A percentile compares a stretch with the other conserved stretches of the same genome.
Conservation (phyloP, 192 early-diverging fungal genomes). For the Chytriomyces sp. region DNA sequence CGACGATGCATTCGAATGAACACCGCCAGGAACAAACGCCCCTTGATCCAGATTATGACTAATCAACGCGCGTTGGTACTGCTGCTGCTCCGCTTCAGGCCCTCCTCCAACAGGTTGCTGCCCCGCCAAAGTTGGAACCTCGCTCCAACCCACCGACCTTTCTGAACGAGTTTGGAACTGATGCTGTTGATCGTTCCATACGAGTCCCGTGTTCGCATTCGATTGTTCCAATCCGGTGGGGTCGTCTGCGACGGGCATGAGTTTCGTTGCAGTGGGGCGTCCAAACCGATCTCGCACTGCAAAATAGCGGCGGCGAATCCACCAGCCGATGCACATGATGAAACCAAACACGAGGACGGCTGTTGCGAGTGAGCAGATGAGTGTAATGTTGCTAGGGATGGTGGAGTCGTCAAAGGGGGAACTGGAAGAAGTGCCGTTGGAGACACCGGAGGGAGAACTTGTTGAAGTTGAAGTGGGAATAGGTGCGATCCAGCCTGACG, state of each 20-base stretch:
- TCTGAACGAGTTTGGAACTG: not conserved
- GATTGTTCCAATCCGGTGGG: not conserved
- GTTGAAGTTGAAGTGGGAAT: not conserved
- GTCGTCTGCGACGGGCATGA: not conserved
- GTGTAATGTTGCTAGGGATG: not conserved
- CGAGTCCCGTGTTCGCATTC: not conserved
- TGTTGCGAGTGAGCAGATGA: not conserved
- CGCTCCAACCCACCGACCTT: not conserved
- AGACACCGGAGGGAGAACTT: not conserved
- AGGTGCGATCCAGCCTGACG: not conserved
- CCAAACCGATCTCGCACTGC: not conserved
- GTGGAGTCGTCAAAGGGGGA: not conserved
- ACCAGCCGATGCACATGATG: not conserved
- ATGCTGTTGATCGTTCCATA: not conserved
- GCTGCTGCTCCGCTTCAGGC: too few species aligned
- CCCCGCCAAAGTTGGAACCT: not conserved
- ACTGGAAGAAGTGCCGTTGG: not conserved
- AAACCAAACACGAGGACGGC: not conserved
- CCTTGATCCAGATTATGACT: too few species aligned
- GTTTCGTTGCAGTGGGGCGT: not conserved
- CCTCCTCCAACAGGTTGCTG: too few species aligned
- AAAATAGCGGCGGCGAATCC: not conserved
- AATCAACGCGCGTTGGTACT: too few species aligned
- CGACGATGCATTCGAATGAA: too few species aligned
- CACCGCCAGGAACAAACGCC: too few species aligned